These are phyloP conservation scores for Solanum chacoense DNA, from an alignment of 305 asterid genomes.

Conservation along the genomic window DNA sequence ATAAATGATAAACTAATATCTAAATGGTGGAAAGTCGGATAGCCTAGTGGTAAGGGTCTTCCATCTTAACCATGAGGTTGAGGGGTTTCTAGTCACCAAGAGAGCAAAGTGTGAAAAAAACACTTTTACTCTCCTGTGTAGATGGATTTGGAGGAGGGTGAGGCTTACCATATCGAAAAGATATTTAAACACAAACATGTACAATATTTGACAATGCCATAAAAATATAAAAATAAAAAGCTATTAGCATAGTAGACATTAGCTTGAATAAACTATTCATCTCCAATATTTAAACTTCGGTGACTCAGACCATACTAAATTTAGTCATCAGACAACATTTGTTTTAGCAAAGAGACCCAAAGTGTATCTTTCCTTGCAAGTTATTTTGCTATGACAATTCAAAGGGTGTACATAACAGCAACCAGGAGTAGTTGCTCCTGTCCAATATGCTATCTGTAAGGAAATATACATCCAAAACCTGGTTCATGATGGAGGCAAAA, in stretches of 20 bases:
- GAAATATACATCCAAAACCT: background rate
- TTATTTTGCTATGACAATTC: background rate
- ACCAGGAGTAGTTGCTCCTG: background rate
- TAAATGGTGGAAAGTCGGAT: background rate
- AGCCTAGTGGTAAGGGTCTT: background rate
- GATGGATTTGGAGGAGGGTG: background rate
- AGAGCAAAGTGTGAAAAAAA: background rate
- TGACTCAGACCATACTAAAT: background rate
- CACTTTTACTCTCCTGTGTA: background rate
- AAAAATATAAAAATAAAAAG: background rate
- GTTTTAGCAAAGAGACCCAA: background rate
- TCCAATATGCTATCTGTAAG: background rate
- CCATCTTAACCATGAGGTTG: background rate
- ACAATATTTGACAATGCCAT: background rate
- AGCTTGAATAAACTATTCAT: background rate
- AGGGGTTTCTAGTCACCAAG: background rate
- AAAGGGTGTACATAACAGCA: background rate
- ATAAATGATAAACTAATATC: background rate
- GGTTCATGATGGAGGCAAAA: background rate
- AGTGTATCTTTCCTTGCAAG: background rate
- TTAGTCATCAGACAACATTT: background rate
- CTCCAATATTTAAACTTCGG: background rate
- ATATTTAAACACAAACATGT: background rate
- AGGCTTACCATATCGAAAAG: background rate
- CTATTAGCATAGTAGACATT: background rate